These are phyloP conservation scores for Salix caprea DNA, from an alignment of 345 rosid genomes.

Conservation along the genomic window DNA sequence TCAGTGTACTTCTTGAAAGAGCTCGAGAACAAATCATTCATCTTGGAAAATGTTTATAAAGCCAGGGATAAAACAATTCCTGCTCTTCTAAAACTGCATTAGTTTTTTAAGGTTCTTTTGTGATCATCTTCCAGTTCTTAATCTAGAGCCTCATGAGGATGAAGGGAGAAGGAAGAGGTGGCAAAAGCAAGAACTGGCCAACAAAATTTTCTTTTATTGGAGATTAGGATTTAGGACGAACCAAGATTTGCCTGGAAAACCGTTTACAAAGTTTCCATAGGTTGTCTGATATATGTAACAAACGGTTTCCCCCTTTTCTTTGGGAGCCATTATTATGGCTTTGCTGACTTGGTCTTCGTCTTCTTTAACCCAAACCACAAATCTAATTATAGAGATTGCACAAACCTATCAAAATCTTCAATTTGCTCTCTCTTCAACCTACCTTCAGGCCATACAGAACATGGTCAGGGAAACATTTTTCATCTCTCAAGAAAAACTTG, in stretches of 20 bases:
- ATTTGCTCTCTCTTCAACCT: too few species aligned
- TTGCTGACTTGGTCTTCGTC: conserved; percentile 30
- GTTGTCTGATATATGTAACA: neutral
- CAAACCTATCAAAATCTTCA: neutral
- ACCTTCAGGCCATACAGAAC: neutral
- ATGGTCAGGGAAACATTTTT: neutral
- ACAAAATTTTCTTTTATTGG: conserved; percentile 13
- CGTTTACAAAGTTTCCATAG: neutral
- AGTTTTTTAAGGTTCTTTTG: neutral
- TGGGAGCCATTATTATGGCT: neutral
- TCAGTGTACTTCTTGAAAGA: conserved; percentile 78
- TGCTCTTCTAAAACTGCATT: neutral
- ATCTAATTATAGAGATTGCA: neutral
- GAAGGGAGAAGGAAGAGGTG: conserved; percentile 16
- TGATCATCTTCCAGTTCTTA: conserved; percentile 18
- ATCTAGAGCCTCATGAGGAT: neutral
- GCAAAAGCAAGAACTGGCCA: conserved; percentile 15
- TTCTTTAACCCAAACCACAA: neutral
- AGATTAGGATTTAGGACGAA: conserved; percentile 2
- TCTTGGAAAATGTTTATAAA: conserved; percentile 19
- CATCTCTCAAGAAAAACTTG: neutral
- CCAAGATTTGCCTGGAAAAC: conserved; percentile 13
- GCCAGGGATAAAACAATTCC: neutral
- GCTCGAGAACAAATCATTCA: conserved; percentile 79
- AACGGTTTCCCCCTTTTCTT: conserved; percentile 11